Evolutionary conservation across 106 monocot species (phyloP).

Genomic region (Chionographis japonica): DNA sequence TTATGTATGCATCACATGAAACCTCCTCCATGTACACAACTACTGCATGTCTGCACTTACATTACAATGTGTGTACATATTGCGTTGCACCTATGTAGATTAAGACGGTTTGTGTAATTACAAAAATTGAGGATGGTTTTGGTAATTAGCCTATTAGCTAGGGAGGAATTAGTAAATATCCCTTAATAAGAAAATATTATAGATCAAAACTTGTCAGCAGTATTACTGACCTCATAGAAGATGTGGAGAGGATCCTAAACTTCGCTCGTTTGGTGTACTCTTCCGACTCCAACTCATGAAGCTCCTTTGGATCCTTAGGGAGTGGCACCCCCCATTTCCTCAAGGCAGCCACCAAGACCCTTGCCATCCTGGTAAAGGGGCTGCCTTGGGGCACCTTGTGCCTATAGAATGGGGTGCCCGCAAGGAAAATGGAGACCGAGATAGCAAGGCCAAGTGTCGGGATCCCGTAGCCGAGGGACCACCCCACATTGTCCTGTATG

Average conservation of each 20-base stretch:
- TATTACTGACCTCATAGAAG: constrained; percentile 16
- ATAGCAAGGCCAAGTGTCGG: constrained; percentile 18
- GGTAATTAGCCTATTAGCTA: too few species aligned
- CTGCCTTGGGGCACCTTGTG: constrained; percentile 31
- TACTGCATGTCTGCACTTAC: too few species aligned
- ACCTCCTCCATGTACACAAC: too few species aligned
- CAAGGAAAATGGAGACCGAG: constrained; percentile 20
- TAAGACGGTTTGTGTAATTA: too few species aligned
- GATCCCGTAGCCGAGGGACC: constrained; percentile 29
- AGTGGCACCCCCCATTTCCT: constrained; percentile 14
- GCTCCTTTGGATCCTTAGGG: constrained; percentile 14
- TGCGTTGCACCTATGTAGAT: too few species aligned
- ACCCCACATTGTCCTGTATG: constrained; percentile 29
- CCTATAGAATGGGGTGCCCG: constrained; percentile 27
- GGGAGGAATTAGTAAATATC: too few species aligned
- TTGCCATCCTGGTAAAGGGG: constrained; percentile 26
- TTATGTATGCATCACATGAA: too few species aligned
- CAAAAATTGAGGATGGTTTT: too few species aligned
- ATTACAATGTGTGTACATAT: too few species aligned
- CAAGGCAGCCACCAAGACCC: constrained; percentile 21
- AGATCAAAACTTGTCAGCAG: too few species aligned
- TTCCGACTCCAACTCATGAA: constrained; percentile 23
- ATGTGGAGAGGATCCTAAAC: constrained; percentile 18
- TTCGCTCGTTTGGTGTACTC: constrained; percentile 16
- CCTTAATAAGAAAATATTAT: too few species aligned